These are phyloP conservation scores for Solanum habrochaites DNA, from an alignment of 257 asterid genomes.

Conservation along the genomic window DNA sequence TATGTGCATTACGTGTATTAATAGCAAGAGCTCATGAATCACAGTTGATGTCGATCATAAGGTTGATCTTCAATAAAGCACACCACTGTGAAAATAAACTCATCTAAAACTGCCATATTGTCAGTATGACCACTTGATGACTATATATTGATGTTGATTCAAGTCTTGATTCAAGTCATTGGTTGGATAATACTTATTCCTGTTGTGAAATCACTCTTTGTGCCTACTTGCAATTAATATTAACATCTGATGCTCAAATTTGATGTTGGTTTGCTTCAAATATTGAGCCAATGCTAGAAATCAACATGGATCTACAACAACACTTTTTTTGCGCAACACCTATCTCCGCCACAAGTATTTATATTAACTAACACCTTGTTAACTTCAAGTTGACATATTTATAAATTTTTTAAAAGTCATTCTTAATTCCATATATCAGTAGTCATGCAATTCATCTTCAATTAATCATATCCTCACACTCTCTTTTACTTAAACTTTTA, in stretches of 20 bases:
- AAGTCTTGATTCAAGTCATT: too few species aligned
- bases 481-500: too few species aligned
- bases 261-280: background rate
- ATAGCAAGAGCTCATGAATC: constrained; percentile 21
- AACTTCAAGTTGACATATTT: too few species aligned
- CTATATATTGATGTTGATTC: constrained; percentile 1
- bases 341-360: constrained; percentile 35
- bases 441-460: too few species aligned
- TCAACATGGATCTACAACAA: background rate
- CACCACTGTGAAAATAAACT: too few species aligned
- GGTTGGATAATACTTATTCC: too few species aligned
- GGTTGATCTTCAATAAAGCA: too few species aligned
- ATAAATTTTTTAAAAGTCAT: too few species aligned
- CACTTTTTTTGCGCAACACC: constrained; percentile 10
- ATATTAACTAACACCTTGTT: constrained; percentile 16
- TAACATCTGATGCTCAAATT: constrained; percentile 20
- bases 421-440: too few species aligned
- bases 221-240: constrained; percentile 29
- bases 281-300: too few species aligned
- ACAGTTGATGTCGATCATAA: background rate
- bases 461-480: too few species aligned
- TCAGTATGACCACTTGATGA: constrained; percentile 25
- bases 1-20: constrained; percentile 40
- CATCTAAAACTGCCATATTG: background rate
- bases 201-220: constrained; percentile 32